Conservation (phyloP, 2,329 filamentous ascomycete species). For the Fusarium continuum region DNA sequence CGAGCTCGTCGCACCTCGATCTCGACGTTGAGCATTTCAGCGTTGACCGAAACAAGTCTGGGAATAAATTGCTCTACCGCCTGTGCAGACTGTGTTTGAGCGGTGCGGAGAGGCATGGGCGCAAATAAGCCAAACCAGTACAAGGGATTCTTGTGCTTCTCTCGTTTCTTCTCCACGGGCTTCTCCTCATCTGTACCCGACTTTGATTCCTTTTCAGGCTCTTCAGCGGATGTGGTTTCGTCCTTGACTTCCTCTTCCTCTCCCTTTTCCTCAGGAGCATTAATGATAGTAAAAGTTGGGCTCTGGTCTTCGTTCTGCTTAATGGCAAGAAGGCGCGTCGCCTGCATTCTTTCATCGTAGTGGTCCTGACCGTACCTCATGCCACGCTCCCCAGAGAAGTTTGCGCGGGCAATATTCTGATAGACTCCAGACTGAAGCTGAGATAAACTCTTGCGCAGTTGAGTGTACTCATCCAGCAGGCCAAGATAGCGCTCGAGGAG, state of each 20-base stretch:
- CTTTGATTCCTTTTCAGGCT: slow-evolving; percentile 1
- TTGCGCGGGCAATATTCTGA: slow-evolving; percentile 74
- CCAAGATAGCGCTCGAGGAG: slow-evolving; percentile 72
- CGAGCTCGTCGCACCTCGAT: slow-evolving; percentile 71
- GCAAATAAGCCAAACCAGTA: slow-evolving; percentile 66
- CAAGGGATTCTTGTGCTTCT: slow-evolving; percentile 55
- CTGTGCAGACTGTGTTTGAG: slow-evolving; percentile 67
- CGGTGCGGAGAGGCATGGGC: slow-evolving; percentile 61
- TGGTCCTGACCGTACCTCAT: slow-evolving; percentile 73
- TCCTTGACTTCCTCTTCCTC: slow-evolving; percentile 1
- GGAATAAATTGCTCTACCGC: slow-evolving; percentile 68
- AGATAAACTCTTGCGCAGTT: slow-evolving; percentile 63
- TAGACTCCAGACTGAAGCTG: slow-evolving; percentile 64
- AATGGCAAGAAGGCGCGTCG: slow-evolving; percentile 56
- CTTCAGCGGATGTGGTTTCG: background rate
- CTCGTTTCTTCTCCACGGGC: slow-evolving; percentile 22
- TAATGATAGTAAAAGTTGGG: slow-evolving; percentile 32
- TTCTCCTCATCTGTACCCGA: slow-evolving; percentile 14
- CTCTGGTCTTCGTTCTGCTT: slow-evolving; percentile 13
- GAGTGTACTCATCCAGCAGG: slow-evolving; percentile 73
- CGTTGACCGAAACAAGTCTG: slow-evolving; percentile 63
- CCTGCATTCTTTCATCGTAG: slow-evolving; percentile 79
- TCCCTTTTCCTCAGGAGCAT: slow-evolving; percentile 10
- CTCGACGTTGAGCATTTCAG: slow-evolving; percentile 71
- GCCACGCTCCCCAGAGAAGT: slow-evolving; percentile 73